Conservation (phyloP, 345 rosid genomes). For the Angophora floribunda region DNA sequence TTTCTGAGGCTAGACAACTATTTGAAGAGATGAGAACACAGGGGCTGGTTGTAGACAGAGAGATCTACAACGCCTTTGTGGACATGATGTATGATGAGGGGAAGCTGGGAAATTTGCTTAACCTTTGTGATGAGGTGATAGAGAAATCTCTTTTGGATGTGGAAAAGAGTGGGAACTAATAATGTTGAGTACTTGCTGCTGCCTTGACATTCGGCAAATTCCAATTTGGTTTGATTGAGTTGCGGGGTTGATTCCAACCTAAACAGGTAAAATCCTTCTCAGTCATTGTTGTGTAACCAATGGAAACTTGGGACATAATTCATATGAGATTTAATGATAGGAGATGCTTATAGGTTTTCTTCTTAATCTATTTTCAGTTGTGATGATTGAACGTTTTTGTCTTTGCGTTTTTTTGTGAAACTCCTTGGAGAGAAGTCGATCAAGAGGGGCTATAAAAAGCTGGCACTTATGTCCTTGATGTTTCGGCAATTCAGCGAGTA, state of each 20-base stretch:
- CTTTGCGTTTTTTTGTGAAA: not conserved
- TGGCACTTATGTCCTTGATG: not conserved
- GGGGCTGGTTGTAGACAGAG: constrained; percentile 53
- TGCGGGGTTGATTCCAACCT: not conserved
- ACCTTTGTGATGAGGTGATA: constrained; percentile 76
- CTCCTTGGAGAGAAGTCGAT: not conserved
- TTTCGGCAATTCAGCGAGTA: not conserved
- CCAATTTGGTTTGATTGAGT: not conserved
- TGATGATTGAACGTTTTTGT: not conserved
- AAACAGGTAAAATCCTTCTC: not conserved
- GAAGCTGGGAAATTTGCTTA: constrained; percentile 41
- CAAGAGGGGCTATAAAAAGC: not conserved
- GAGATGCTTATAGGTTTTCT: not conserved
- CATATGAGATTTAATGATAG: not conserved
- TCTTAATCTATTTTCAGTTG: not conserved
- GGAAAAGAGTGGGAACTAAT: not conserved
- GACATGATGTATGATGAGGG: constrained; percentile 61
- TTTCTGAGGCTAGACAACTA: constrained; percentile 55
- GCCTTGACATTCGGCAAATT: not conserved
- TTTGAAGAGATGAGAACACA: constrained; percentile 67
- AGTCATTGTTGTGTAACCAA: not conserved
- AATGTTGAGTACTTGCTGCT: not conserved
- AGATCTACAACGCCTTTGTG: constrained; percentile 41
- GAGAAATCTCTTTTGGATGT: constrained; percentile 43
- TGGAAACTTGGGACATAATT: not conserved